These are phyloP conservation scores for Botrytis galanthina DNA, from an alignment of 2,329 filamentous ascomycete species.

Conservation along the genomic window DNA sequence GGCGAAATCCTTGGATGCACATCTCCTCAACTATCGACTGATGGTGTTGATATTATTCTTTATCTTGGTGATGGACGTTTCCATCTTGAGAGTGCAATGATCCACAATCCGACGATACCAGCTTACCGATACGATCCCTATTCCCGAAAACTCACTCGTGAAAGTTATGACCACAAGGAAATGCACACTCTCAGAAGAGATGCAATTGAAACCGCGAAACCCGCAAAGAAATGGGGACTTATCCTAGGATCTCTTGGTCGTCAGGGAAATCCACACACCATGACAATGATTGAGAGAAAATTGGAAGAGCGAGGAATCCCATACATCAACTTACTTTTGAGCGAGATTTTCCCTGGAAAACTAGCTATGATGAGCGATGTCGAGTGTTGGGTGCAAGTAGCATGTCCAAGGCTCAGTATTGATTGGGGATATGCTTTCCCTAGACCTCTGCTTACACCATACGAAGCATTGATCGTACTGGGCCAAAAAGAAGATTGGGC, in stretches of 20 bases:
- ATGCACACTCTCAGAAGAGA: conserved; percentile 78
- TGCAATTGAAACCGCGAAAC: conserved; percentile 73
- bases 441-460: conserved; percentile 83
- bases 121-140: conserved; percentile 98
- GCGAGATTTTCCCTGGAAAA: conserved; percentile 96
- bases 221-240: conserved; percentile 86
- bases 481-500: conserved; percentile 76
- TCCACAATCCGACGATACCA: conserved; percentile 87
- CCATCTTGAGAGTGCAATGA: conserved; percentile 98
- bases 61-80: conserved; percentile 93
- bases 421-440: conserved; percentile 99
- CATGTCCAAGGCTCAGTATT: conserved; percentile 93
- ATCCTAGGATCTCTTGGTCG: conserved; percentile 90
- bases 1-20: conserved; percentile 98
- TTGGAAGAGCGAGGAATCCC: conserved; percentile 71
- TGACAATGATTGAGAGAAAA: conserved; percentile 78
- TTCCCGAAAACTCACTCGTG: conserved; percentile 83
- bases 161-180: conserved; percentile 87
- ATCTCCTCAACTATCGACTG: conserved; percentile 67
- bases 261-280: conserved; percentile 92
- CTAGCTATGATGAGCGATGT: conserved; percentile 90
- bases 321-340: conserved; percentile 81
- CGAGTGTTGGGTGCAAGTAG: conserved; percentile 97
- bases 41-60: conserved; percentile 71
- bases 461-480: conserved; percentile 90